These are phyloP conservation scores for Leptosphaerulina australis DNA, from an alignment of 2,329 filamentous ascomycete genomes.

Conservation along the genomic window DNA sequence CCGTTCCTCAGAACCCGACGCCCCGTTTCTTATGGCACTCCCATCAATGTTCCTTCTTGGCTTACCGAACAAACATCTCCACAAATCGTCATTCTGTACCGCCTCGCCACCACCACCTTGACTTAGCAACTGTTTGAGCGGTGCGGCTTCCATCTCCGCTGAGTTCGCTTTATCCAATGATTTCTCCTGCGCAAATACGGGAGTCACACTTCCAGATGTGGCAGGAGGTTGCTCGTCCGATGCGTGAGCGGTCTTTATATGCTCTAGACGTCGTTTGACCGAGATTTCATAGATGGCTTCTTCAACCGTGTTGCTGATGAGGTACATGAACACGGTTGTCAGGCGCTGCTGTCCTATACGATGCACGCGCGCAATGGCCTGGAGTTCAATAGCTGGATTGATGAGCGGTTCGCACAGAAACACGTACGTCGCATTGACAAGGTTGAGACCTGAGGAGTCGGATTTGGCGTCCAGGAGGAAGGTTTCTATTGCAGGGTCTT, in stretches of 20 bases:
- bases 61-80: conserved; percentile 84
- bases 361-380: conserved; percentile 93
- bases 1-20: no score
- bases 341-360: conserved; percentile 87
- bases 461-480: conserved; percentile 89
- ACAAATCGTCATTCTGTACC: conserved; percentile 78
- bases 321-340: conserved; percentile 94
- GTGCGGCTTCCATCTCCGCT: conserved; percentile 76
- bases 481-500: conserved; percentile 74
- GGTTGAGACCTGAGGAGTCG: conserved; percentile 85
- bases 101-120: conserved; percentile 76
- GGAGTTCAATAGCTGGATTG: conserved; percentile 90
- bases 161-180: conserved; percentile 83
- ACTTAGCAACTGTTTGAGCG: conserved; percentile 73
- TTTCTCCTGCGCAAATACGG: conserved; percentile 58
- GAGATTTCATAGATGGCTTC: conserved; percentile 90
- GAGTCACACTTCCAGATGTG: conserved; percentile 34
- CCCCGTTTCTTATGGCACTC: no score
- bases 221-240: neutral
- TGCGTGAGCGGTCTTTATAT: conserved; percentile 62
- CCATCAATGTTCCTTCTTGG: conserved; percentile 4
- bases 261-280: conserved; percentile 75
- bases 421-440: conserved; percentile 91
- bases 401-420: conserved; percentile 93
- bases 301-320: conserved; percentile 89